These are phyloP conservation scores for Saturnispora serradocipensis DNA, from an alignment of 805 yeast species.

Conservation along the genomic window DNA sequence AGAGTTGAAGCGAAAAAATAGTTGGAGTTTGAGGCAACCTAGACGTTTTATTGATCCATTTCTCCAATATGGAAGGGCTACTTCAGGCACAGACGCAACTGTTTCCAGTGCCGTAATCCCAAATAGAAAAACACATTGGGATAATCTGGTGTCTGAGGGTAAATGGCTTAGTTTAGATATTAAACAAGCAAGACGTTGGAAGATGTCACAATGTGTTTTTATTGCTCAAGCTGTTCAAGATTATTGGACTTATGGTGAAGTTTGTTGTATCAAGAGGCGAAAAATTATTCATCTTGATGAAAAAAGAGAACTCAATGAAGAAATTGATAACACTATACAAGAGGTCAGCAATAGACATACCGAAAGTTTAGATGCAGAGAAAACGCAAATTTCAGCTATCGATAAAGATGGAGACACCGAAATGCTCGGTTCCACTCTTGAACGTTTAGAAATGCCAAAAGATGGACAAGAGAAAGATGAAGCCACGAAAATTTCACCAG, in stretches of 20 bases:
- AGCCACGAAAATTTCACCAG: too few relatives aligned
- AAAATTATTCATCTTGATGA: constrained; percentile 29
- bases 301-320: constrained; percentile 3
- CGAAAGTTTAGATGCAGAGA: background rate
- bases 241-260: constrained; percentile 71
- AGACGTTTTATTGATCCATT: constrained; percentile 62
- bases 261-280: constrained; percentile 49
- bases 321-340: constrained; percentile 9
- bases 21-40: constrained; percentile 91
- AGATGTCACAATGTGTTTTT: constrained; percentile 57
- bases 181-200: constrained; percentile 59
- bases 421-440: background rate
- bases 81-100: background rate
- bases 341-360: background rate
- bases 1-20: constrained; percentile 75
- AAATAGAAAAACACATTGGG: constrained; percentile 51
- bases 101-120: constrained; percentile 21
- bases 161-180: constrained; percentile 79
- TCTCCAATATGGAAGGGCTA: constrained; percentile 20
- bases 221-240: constrained; percentile 68
- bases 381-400: background rate
- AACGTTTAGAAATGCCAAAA: background rate
- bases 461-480: background rate
- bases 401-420: constrained; percentile 9
- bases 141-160: constrained; percentile 62